Percentiles rank a stretch among this genome's conserved stretches.
Conservation (phyloP, 2,329 filamentous ascomycete genomes). For the Fusarium siculi region DNA sequence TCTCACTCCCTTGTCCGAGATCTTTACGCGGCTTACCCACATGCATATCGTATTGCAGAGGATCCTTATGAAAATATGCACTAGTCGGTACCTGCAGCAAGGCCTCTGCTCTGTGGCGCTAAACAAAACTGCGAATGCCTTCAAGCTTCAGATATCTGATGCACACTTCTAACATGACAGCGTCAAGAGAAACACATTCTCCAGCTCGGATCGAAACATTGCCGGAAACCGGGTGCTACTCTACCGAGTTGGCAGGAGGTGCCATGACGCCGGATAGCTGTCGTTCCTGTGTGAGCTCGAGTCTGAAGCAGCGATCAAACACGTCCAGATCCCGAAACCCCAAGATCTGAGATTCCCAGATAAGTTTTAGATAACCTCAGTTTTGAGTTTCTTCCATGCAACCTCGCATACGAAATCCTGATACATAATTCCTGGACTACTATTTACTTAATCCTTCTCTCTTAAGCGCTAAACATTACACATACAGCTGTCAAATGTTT, state of each 20-base stretch:
- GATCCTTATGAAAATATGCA: conserved; percentile 13
- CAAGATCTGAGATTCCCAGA: conserved; percentile 33
- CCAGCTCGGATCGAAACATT: conserved; percentile 21
- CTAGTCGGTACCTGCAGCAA: conserved; percentile 4
- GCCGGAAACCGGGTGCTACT: conserved; percentile 24
- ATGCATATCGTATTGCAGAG: conserved; percentile 7
- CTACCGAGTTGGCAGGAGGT: conserved; percentile 31
- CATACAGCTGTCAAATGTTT: conserved; percentile 19
- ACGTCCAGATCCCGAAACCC: conserved; percentile 31
- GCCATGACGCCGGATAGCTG: conserved; percentile 36
- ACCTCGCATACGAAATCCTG: background rate
- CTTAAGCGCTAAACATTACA: conserved; percentile 5
- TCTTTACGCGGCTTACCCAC: conserved; percentile 11
- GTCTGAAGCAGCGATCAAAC: conserved; percentile 43
- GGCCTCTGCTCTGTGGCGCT: conserved; percentile 11
- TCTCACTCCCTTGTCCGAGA: conserved; percentile 29
- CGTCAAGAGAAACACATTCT: conserved; percentile 29
- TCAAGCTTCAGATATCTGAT: conserved; percentile 31
- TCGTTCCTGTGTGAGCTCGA: conserved; percentile 38
- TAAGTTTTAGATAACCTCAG: conserved; percentile 28
- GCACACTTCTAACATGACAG: conserved; percentile 28
- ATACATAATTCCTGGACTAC: background rate
- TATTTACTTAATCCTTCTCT: background rate
- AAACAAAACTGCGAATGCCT: conserved; percentile 24
- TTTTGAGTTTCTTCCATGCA: conserved; percentile 12